Percentiles rank a stretch among this genome's conserved stretches.
These are phyloP conservation scores for Vanilla planifolia DNA, from an alignment of 106 monocot species.

Conservation along the genomic window DNA sequence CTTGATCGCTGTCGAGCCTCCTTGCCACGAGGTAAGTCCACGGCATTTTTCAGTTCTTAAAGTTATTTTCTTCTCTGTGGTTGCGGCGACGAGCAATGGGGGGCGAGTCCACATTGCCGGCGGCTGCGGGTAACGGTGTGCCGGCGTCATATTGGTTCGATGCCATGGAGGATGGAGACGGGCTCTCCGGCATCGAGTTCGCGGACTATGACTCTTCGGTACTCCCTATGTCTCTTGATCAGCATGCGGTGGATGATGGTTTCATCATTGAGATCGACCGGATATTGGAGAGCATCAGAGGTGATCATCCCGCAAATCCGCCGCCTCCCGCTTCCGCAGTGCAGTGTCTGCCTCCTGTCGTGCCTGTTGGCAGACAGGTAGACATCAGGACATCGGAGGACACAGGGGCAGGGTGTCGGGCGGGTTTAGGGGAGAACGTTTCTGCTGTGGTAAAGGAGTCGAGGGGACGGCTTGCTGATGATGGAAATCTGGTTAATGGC, in stretches of 20 bases:
- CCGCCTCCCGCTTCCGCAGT: background rate
- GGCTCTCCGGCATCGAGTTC: constrained; percentile 37
- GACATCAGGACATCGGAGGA: background rate
- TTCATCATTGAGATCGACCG: constrained; percentile 73
- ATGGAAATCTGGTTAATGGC: constrained; percentile 7
- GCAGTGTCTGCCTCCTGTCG: background rate
- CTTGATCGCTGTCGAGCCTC: background rate
- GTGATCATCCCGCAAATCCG: constrained; percentile 10
- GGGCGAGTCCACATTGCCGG: constrained; percentile 1
- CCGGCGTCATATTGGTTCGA: constrained; percentile 77
- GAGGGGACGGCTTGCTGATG: background rate
- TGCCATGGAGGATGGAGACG: constrained; percentile 58
- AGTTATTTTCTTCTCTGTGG: constrained; percentile 8
- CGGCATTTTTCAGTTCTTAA: constrained; percentile 11
- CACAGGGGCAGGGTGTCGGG: background rate
- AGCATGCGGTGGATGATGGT: constrained; percentile 25
- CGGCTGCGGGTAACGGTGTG: constrained; percentile 3
- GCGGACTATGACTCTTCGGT: constrained; percentile 35
- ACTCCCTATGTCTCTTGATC: constrained; percentile 27
- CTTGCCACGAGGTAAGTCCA: constrained; percentile 11
- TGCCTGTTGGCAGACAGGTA: background rate
- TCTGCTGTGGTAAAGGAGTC: background rate
- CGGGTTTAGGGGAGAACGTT: background rate
- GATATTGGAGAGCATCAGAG: constrained; percentile 69
- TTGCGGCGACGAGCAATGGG: constrained; percentile 8